Base-by-base conservation (phyloP, 495 filamentous ascomycete genomes). In the Penicillium manginii region DNA sequence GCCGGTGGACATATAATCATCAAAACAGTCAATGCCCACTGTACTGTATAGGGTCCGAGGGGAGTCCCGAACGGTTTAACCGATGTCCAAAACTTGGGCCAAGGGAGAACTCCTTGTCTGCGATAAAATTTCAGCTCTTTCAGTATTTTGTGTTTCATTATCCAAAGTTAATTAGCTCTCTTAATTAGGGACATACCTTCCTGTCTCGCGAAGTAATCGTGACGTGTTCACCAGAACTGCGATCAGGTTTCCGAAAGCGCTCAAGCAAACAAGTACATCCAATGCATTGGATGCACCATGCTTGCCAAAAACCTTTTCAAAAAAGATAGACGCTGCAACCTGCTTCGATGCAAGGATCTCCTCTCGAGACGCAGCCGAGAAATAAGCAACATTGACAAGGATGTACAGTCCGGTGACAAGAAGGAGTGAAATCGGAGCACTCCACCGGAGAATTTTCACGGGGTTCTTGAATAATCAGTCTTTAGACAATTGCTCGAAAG, bases 1-100 rank as follows among this genome's bases (percentile, higher is more conserved):
- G 85, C 84, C 0, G 86, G 87, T 4, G 85, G 86, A 1, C 84
- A 86, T 0, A 88, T 61, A 21, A 88, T 88, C 83, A 88, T 86
- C 39, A 90, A 43, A 6, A 86, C 51, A 0, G 86, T 90, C 39
- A 87, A 57, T 1, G 62, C 52, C 80, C 82, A 90, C 61, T 86
- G 83, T 3, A 88, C 33, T 11, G 80, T 39, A 63, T 87, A 87
- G 0, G 86, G 84, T 0, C 80, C 85, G 0, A 87, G 57, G 0
- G 86, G 85, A 4, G 84, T 88, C 29, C 83, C 83, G 55, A 88
- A 88, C 0, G 87, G 87, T 9, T 76, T 76, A 0, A 84, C 87
- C 0, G 82, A 86, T 0, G 84, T 86, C 84, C 84, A 88, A 61
- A 88, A 86, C 7, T 71, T 71, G 1, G 86, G 79, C 22, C 73